These are phyloP conservation scores for Porpolomopsis calyptriformis DNA, from an alignment of 768 basidiomycete species.

Conservation along the genomic window DNA sequence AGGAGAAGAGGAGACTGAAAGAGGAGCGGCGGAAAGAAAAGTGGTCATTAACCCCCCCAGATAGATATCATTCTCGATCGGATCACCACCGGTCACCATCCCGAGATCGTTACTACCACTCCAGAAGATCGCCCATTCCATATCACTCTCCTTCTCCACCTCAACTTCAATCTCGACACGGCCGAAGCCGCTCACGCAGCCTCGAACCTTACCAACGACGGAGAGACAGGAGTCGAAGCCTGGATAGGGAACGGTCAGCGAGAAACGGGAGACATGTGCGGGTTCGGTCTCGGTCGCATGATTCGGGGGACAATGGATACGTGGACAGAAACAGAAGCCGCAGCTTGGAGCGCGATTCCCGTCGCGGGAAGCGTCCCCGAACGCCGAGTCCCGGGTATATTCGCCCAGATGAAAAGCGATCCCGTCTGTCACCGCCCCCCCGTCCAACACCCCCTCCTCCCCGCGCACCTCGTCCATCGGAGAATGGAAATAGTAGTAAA, in stretches of 20 bases:
- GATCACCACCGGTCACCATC: conserved; percentile 32
- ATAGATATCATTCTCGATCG: conserved; percentile 6
- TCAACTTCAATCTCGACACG: conserved; percentile 16
- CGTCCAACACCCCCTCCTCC: conserved; percentile 26
- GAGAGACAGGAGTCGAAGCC: conserved; percentile 22
- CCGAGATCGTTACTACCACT: conserved; percentile 25
- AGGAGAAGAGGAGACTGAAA: conserved; percentile 34
- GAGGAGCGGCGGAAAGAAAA: conserved; percentile 24
- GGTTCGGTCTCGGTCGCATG: conserved; percentile 39
- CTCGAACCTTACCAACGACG: conserved; percentile 22
- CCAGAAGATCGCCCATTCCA: conserved; percentile 35
- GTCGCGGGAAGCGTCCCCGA: conserved; percentile 30
- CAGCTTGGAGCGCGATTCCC: conserved; percentile 9
- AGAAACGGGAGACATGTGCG: conserved; percentile 8
- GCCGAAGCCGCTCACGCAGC: conserved; percentile 19
- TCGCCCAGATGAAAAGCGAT: conserved; percentile 9
- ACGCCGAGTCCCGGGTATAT: conserved; percentile 25
- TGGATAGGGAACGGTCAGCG: conserved; percentile 15
- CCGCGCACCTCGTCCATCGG: conserved; percentile 15
- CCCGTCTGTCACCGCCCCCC: background rate
- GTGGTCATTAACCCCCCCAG: conserved; percentile 21
- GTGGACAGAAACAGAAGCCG: conserved; percentile 15
- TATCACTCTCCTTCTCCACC: conserved; percentile 38
- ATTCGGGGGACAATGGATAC: conserved; percentile 33
- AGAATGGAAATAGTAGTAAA: conserved; percentile 11